Evolutionary conservation across 2,329 filamentous ascomycete species (phyloP), one percentile per base, ranked within the genome.

Genomic region (Mycogone perniciosa): DNA sequence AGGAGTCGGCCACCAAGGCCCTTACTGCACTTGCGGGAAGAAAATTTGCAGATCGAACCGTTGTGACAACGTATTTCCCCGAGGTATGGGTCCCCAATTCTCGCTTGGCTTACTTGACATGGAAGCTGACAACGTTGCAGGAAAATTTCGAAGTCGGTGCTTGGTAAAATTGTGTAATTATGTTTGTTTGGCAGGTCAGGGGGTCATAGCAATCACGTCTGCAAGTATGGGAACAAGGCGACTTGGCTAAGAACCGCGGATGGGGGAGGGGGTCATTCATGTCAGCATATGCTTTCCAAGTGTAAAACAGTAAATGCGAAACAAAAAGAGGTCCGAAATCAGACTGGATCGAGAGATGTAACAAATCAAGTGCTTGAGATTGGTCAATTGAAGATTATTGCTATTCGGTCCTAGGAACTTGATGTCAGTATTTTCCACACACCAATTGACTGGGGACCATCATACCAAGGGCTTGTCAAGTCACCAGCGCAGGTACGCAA

Each of bases 1-100:
- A 80, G 2, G 89, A 90, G 46, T 82, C 85, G 7, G 88, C 92
- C 20, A 85, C 87, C 56, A 91, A 88, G 63, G 95, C 93, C 6
- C 76, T 99, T 51, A 84, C 86, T 62, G 85, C 89, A n/a, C 76
- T 99, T 60, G 93, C 95, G 31, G 93, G 93, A 43, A 81, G 95
- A 57, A 96, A 97, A 67, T 99, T 99, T 67, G 88, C 91, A 1
- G 89, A 97, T 71, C 82, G 95, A 60, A 99, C 93, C 4, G 95
- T 99, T 30, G 90, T 99, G 9, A 90, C 89, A 3, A 97, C 93
- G 4, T 96, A 93, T 71, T 99, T 96, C 68, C 88, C 90, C 26
- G 95, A 97, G 80, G 88, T 89, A 74, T 69, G 74, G 31, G 11
- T 9, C 9, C 11, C 33, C 30, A 8, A 2, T 50, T 39, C 9